Base-by-base conservation (phyloP, 768 basidiomycete genomes). In the Exsudoporus frostii region DNA sequence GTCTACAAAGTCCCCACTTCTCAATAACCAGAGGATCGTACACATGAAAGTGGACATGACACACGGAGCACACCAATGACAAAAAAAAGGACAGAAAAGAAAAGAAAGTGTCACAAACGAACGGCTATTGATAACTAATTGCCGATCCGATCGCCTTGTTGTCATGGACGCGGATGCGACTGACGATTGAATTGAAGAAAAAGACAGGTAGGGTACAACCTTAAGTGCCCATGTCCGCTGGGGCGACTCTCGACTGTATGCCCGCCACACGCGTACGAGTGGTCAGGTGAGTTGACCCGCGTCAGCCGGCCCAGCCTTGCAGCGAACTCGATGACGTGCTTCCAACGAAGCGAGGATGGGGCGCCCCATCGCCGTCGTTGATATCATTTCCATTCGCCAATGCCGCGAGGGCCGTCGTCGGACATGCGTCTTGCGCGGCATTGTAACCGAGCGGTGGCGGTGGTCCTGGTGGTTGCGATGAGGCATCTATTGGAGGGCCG, bases 271-370 rank as follows among this genome's bases (percentile, higher is more conserved):
- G n/a, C 13, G 32, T n/a, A 11, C 6, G 30, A 25, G 17, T 17
- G 7, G 10, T 19, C 27, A 17, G 4, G 17, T 11, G n/a, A n/a
- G 7, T 34, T 34, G 10, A 14, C 45, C 29, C 50, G 46, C 7
- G 30, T 44, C 57, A 57, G 46, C 66, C 66, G 48, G 66, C 66
- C 66, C 66, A 67, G 5, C 66, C 66, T 51, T 63, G 65, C 55
- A 67, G 29, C 48, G 65, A 67, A 48, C 65, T 66, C 43, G 65
- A 66, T 14, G 63, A 60, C 11, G 44, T 54, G 41, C 56, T 61
- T 50, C 57, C 56, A 13, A 59, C 43, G 37, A 67, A 63, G 50
- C 45, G 53, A 14, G 29, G 22, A 41, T 36, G 44, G 7, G 43
- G 32, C 22, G 42, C 32, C 11, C 53, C 54, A 45, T 59, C 49